Conservation (phyloP, 495 filamentous ascomycete genomes). For the Bombardia bombarda region DNA sequence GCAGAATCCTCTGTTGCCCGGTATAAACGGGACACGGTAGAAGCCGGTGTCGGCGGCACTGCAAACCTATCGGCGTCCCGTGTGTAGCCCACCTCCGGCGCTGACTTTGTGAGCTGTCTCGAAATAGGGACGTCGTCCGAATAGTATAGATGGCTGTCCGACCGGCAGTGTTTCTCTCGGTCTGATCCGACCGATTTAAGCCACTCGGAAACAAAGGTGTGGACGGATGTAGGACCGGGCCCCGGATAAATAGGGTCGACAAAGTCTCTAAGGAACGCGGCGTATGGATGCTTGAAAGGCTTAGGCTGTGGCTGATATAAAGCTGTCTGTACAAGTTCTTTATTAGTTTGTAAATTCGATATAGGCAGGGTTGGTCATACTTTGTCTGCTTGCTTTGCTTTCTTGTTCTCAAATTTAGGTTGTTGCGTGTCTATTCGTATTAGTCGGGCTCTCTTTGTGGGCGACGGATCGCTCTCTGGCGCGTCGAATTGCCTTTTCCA, state of each 20-base stretch:
- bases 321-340: constrained; percentile 11
- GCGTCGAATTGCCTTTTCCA: constrained; percentile 12
- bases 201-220: constrained; percentile 23
- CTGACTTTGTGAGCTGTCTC: constrained; percentile 21
- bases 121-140: constrained; percentile 15
- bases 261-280: constrained; percentile 21
- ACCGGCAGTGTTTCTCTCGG: constrained; percentile 16
- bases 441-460: constrained; percentile 18
- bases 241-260: constrained; percentile 16
- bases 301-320: constrained; percentile 20
- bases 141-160: constrained; percentile 19
- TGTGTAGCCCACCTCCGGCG: constrained; percentile 18
- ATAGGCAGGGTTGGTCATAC: constrained; percentile 13
- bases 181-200: constrained; percentile 20
- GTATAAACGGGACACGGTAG: constrained; percentile 13
- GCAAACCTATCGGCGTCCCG: constrained; percentile 19
- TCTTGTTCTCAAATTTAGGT: constrained; percentile 12
- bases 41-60: constrained; percentile 17
- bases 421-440: constrained; percentile 13
- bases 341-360: constrained; percentile 6
- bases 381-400: constrained; percentile 13
- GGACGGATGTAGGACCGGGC: constrained; percentile 14
- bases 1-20: constrained; percentile 12
- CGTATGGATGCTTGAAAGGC: constrained; percentile 17
- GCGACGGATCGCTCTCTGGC: constrained; percentile 8